Evolutionary conservation across 2,329 filamentous ascomycete genomes (phyloP), one percentile per base, ranked within the genome.

Genomic region (Scytalidium lignicola): DNA sequence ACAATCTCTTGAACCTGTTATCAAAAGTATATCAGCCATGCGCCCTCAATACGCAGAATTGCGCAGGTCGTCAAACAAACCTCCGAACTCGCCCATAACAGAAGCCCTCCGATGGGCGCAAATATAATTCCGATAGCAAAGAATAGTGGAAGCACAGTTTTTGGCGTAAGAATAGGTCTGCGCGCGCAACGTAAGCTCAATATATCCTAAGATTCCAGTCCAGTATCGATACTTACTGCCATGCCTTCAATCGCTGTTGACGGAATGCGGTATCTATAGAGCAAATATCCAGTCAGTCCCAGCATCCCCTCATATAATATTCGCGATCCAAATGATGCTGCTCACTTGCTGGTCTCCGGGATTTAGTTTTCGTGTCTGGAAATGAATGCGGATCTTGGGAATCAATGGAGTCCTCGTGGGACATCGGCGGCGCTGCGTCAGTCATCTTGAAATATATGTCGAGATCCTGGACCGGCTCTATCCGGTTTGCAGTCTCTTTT

Each of bases 161-260:
- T 96, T 2, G 92, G 92, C 3, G 92, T 97, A 46, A 96, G 76
- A 64, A 97, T 96, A 32, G 92, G 92, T 72, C 89, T 93, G 67
- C 55, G 44, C 23, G 67, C 55, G 44, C 23, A 44, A 22, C 51
- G 54, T 62, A 51, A 65, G 54, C 54, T 22, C 29, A 29, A 44
- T 44, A 21, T 28, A 40, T 29, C 39, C 45, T 44, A 29, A 40
- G 44, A 48, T 19, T 48, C 23, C 32, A 44, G 49, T 47, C 32
- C 32, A 18, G 39, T 19, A 48, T 28, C 48, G 48, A 50, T 46
- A 58, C 90, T 71, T 76, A 95, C 86, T 99, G 93, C 93, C 93
- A 99, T 74, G 93, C 93, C 73, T 97, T 96, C 69, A 99, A 73
- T 66, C 93, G 85, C 71, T 99, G 93, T 68, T 99, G 93, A 62